phyloP scores from a whole-genome alignment of 2,329 filamentous ascomycete genomes.

The Aspergillus sp. region DNA sequence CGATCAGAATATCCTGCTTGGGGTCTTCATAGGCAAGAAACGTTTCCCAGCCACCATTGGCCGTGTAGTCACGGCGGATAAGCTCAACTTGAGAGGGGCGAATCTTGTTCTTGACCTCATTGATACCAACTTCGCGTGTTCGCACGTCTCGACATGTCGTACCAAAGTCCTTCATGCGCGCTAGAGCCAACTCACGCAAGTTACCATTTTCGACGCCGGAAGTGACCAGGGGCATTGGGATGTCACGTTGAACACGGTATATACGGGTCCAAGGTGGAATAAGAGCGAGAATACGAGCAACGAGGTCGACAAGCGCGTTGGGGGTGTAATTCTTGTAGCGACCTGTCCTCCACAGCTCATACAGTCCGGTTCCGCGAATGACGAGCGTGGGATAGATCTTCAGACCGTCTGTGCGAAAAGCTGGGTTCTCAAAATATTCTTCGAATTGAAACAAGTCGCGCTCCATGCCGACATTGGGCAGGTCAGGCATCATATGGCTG shows the following conservation, averaged over 20 bases:
- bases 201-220: constrained; percentile 98
- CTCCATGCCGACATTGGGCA: constrained; percentile 98
- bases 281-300: constrained; percentile 92
- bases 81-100: constrained; percentile 94
- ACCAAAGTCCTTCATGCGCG: constrained; percentile 99
- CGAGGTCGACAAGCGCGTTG: constrained; percentile 92
- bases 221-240: constrained; percentile 99
- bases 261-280: constrained; percentile 98
- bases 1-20: constrained; percentile 97
- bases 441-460: constrained; percentile 94
- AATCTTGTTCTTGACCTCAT: constrained; percentile 99
- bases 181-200: constrained; percentile 85
- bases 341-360: constrained; percentile 96
- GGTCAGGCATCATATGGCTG: constrained; percentile 99
- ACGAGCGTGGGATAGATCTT: constrained; percentile 99
- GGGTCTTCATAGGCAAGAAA: constrained; percentile 98
- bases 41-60: constrained; percentile 98
- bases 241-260: constrained; percentile 97
- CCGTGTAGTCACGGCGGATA: constrained; percentile 87
- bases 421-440: constrained; percentile 97
- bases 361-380: constrained; percentile 92
- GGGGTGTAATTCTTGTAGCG: constrained; percentile 99
- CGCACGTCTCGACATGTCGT: constrained; percentile 95
- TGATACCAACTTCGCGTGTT: constrained; percentile 95
- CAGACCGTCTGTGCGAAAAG: constrained; percentile 91